Evolutionary conservation across 345 rosid species (phyloP), one percentile per base, ranked within the genome.

Genomic region (Eucalyptus sp.): DNA sequence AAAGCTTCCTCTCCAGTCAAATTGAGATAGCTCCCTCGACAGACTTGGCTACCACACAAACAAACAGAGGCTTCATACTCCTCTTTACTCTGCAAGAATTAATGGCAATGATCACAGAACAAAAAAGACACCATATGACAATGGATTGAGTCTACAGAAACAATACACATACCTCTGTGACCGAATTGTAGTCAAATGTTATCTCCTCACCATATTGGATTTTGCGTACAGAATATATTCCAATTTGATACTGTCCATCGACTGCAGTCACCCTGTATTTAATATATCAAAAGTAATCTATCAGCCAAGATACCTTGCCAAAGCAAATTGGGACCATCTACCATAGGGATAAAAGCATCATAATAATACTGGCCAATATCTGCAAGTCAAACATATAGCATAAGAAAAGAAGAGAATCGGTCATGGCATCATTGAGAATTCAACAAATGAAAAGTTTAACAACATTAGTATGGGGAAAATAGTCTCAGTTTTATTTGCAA

Each of bases 31-130:
- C 99, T 98, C 71, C 99, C 99, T 80, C 99, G 96, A 89, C 99
- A 98, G 84, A 96, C 98, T 95, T 98, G 99, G 93, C 99, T 98
- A 90, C 99, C 99, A 91, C 99, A 98, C 91, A 98, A 92, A 94
- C 99, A 98, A 71, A 98, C 99, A 91, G 99, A 98, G 79, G 99
- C 99, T 92, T 98, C 99, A 88, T 98, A 98, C 92, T 98, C 99
- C 94, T 98, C 99, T 93, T 98, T 98, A 90, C 99, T 97, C 99
- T 98, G 95, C 86, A 80, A 86, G 89, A 60, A 91, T 91, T 89
- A 86, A 88, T 76, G n/a, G 92, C 84, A 58, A 84, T 46, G 41
- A 76, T 41, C 48, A 76, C 24, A 20, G 84, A 37, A 41, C 84
- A 76, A 76, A 24, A 37, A 76, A 41, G 84, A 76, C 16, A 13